Evolutionary conservation across 768 basidiomycete genomes (phyloP).

Genomic region (Lanmaoa pseudosensibilis): DNA sequence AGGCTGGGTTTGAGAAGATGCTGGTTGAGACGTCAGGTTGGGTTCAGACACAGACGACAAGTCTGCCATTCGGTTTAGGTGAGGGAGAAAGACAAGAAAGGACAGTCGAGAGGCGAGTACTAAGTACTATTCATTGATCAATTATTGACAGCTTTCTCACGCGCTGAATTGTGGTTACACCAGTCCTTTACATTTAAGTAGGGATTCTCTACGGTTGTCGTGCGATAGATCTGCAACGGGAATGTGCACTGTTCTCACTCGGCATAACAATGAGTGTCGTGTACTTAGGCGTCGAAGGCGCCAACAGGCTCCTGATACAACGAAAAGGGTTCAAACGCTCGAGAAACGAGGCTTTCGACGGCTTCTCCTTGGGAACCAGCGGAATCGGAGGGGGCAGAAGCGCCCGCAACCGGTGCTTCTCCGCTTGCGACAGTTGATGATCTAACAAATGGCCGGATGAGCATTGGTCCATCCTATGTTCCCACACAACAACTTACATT

Average conservation of each 20-base stretch:
- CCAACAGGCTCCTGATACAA: background rate
- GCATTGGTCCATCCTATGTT: background rate
- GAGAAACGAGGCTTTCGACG: slow-evolving; percentile 1
- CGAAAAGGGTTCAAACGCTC: slow-evolving; percentile 16
- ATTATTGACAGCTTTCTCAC: slow-evolving; percentile 15
- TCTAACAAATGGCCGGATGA: slow-evolving; percentile 6
- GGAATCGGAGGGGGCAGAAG: background rate
- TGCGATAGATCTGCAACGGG: slow-evolving; percentile 7
- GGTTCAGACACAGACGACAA: slow-evolving; percentile 22
- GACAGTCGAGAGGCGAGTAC: background rate
- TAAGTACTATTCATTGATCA: background rate
- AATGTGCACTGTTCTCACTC: slow-evolving; percentile 9
- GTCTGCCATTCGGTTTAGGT: slow-evolving; percentile 31
- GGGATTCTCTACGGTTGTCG: slow-evolving; percentile 10
- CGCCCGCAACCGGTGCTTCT: background rate
- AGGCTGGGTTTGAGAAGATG: slow-evolving; percentile 11
- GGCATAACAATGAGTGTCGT: background rate
- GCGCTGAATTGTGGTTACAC: background rate
- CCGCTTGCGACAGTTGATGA: background rate
- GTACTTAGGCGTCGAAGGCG: background rate
- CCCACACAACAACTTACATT: slow-evolving; percentile 3
- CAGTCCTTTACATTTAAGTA: background rate
- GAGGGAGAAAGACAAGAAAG: background rate
- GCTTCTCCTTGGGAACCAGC: background rate
- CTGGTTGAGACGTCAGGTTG: slow-evolving; percentile 13